phyloP scores from a whole-genome alignment of 2,329 filamentous ascomycete genomes.

The Calonectria pseudoturangicola region DNA sequence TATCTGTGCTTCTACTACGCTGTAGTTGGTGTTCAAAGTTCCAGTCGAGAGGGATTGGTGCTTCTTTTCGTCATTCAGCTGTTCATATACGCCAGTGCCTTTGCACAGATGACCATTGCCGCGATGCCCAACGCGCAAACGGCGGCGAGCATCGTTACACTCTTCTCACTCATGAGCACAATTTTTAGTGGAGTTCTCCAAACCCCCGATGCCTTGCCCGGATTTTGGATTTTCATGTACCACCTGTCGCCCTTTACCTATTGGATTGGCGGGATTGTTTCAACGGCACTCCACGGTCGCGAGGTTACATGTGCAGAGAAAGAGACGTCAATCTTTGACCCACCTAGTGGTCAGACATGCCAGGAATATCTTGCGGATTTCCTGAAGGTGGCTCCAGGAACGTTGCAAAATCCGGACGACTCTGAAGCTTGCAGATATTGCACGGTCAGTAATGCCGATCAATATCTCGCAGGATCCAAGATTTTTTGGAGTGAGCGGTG shows the following conservation, averaged over 20 bases:
- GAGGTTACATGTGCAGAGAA: slow-evolving; percentile 69
- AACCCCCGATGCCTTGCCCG: slow-evolving; percentile 73
- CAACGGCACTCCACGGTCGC: slow-evolving; percentile 77
- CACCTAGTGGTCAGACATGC: slow-evolving; percentile 78
- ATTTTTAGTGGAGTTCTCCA: slow-evolving; percentile 81
- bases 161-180: slow-evolving; percentile 75
- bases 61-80: slow-evolving; percentile 79
- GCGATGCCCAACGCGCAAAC: slow-evolving; percentile 82
- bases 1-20: slow-evolving; percentile 83
- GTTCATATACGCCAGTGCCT: slow-evolving; percentile 82
- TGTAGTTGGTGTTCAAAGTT: slow-evolving; percentile 68
- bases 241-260: slow-evolving; percentile 80
- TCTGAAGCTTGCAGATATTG: slow-evolving; percentile 80
- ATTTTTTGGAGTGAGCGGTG: slow-evolving; percentile 75
- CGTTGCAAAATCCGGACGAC: slow-evolving; percentile 77
- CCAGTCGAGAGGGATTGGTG: slow-evolving; percentile 78
- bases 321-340: slow-evolving; percentile 79
- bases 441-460: slow-evolving; percentile 75
- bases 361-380: slow-evolving; percentile 76
- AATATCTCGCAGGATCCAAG: slow-evolving; percentile 70
- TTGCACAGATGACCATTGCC: slow-evolving; percentile 84
- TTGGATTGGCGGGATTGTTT: slow-evolving; percentile 80
- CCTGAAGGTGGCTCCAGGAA: slow-evolving; percentile 69
- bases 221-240: slow-evolving; percentile 88
- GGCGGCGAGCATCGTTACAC: slow-evolving; percentile 77